phyloP scores from a whole-genome alignment of 306 rosid genomes.

The Senna siamea region DNA sequence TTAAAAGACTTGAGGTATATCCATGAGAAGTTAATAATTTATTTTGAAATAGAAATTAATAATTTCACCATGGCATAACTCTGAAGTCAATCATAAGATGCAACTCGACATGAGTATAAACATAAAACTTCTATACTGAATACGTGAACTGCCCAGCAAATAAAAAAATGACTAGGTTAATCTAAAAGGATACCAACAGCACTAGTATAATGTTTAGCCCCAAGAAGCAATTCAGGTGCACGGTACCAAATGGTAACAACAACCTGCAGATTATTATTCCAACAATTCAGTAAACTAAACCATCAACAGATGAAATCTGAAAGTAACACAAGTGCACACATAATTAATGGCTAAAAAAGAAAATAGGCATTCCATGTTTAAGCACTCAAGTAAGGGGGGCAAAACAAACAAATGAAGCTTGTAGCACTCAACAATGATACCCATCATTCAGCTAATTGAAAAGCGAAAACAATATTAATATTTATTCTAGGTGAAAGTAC shows the following conservation, averaged over 20 bases:
- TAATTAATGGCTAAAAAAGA: constrained; percentile 21
- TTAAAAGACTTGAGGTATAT: constrained; percentile 27
- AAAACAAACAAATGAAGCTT: constrained; percentile 4
- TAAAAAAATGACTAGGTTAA: constrained; percentile 19
- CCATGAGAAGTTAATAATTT: constrained; percentile 22
- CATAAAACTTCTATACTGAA: background rate
- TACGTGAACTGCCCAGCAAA: background rate
- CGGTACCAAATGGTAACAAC: constrained; percentile 99
- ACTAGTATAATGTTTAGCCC: constrained; percentile 98
- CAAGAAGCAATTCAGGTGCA: constrained; percentile 98
- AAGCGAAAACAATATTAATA: background rate
- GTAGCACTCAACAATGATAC: constrained; percentile 18
- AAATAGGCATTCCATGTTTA: constrained; percentile 17
- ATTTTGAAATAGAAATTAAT: background rate
- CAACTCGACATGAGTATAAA: constrained; percentile 9
- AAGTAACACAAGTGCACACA: background rate
- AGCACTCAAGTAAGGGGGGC: constrained; percentile 22
- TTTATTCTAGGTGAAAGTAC: too few relatives aligned
- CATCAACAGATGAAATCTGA: constrained; percentile 29
- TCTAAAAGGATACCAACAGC: constrained; percentile 86
- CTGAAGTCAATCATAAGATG: constrained; percentile 11
- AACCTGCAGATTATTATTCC: constrained; percentile 61
- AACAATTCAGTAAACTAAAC: constrained; percentile 35
- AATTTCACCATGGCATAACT: background rate
- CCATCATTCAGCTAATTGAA: constrained; percentile 4